Base-by-base conservation (phyloP, 768 basidiomycete genomes). In the Suillus weaverae region DNA sequence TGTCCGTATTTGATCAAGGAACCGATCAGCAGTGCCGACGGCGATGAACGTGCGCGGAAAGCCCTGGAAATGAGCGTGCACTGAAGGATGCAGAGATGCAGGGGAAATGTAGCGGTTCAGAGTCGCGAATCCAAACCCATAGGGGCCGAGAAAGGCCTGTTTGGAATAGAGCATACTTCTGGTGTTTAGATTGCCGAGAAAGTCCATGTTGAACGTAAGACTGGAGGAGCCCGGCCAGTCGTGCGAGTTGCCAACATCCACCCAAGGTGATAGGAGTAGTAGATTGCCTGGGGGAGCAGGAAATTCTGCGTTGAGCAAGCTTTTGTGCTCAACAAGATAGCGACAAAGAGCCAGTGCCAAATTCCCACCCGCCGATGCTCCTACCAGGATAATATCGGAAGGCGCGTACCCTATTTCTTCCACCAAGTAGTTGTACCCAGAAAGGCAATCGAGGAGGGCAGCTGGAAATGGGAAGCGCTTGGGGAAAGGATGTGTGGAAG, bases 281-380 rank as follows among this genome's bases (percentile, higher is more conserved):
- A 89, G 76, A 4, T 78, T 78, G 11, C 81, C 80, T 1, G 86
- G 84, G 43, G 79, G 80, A 13, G 74, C 71, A 1, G 35, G 54
- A 22, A 55, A 14, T n/a, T 55, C 35, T 4, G 20, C 8, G 26
- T 13, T 16, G 4, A 83, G 84, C n/a, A 85, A 66, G 5, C 73
- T 71, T 36, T 76, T 75, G 73, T 86, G 74, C 65, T 87, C 84
- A 20, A 84, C 76, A 32, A 92, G 82, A 67, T 89, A 88, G 5
- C 87, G 86, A 10, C 79, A 82, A 50, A 91, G 80, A 0, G 87
- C 86, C 39, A 86, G 80, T 1, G 86, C 85, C 32, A 93, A 84
- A 73, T 93, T 90, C 5, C 82, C 92, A 3, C 92, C 92, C 0
- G 92, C 90, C 1, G 89, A 93, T 72, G 94, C 91, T 3, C 92